Evolutionary conservation across 2,329 filamentous ascomycete genomes (phyloP).

Genomic region (Lachnellula cervina): DNA sequence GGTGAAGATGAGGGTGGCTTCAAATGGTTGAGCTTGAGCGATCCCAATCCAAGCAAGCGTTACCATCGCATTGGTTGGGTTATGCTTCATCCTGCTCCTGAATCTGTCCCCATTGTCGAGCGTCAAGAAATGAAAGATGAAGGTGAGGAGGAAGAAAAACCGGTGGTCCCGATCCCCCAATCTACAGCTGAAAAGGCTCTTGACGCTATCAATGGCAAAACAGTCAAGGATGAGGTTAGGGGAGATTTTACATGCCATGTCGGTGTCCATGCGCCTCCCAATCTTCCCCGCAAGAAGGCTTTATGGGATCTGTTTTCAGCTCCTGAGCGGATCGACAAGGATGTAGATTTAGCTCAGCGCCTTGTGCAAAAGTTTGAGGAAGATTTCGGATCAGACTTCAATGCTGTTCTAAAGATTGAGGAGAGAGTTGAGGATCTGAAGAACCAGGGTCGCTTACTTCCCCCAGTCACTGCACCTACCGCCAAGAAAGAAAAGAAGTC

Average conservation of each 20-base stretch:
- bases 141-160: constrained; percentile 54
- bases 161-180: constrained; percentile 37
- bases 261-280: constrained; percentile 86
- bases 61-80: constrained; percentile 99
- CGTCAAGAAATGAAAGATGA: constrained; percentile 65
- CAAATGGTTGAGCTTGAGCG: constrained; percentile 92
- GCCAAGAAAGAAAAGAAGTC: constrained; percentile 60
- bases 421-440: constrained; percentile 79
- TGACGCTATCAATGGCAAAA: constrained; percentile 95
- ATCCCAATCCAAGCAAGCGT: constrained; percentile 94
- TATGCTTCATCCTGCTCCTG: constrained; percentile 78
- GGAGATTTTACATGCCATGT: constrained; percentile 98
- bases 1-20: constrained; percentile 88
- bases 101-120: constrained; percentile 61
- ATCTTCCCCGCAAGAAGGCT: constrained; percentile 85
- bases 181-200: constrained; percentile 79
- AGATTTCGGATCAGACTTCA: constrained; percentile 72
- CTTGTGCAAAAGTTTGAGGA: constrained; percentile 80
- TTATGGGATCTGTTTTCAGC: constrained; percentile 95
- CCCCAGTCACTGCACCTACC: constrained; percentile 48
- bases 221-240: constrained; percentile 86
- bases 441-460: constrained; percentile 70
- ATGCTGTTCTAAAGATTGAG: constrained; percentile 76
- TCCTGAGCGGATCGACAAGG: constrained; percentile 87
- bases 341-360: constrained; percentile 76